Base-by-base conservation (phyloP, 2,329 filamentous ascomycete species). In the Coniochaeta sp. region DNA sequence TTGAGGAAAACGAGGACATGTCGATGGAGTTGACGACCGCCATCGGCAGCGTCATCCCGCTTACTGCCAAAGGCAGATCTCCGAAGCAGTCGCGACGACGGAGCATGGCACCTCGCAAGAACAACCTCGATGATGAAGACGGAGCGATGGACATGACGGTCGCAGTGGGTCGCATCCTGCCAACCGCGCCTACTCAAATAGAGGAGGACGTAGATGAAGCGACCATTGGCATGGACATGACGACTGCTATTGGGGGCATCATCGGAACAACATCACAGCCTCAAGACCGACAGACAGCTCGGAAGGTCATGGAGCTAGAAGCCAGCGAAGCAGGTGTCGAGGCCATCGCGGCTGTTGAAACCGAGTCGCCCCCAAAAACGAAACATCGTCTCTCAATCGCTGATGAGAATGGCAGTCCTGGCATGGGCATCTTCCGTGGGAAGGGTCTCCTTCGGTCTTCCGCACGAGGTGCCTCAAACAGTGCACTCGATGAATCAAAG, bases 21-120 rank as follows among this genome's bases (percentile, higher is more conserved):
- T 90, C 89, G 0, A 92, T 92, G 88, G 89, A 92, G 67, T 80
- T 92, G 61, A 90, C 88, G 1, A 83, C 85, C 2, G 84, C 86
- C 34, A 80, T 88, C 64, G 85, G 86, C 0, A 79, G 81, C 19
- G 73, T 87, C 0, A 68, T 87, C 33, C 60, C 63, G 2, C n/a
- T 28, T n/a, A 8, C 33, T 34, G 22, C 34, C 22, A 40, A 26
- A 3, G 22, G 31, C 14, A 58, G 19, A 34, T 40, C 38, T 1
- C 38, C 56, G 11, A 58, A 58, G 22, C 64, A 64, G 58, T 65
- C 62, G 54, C 63, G 55, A 52, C 68, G 64, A 44, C 68, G 62
- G 22, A 67, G 62, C 38, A 67, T 65, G 26, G 62, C 68, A 31
- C 64, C 63, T 17, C 57, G 54, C 34, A 57, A 57, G 19, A 62